These are phyloP conservation scores for Bacterosira constricta DNA, from an alignment of 108 stramenopile species.

Conservation along the genomic window DNA sequence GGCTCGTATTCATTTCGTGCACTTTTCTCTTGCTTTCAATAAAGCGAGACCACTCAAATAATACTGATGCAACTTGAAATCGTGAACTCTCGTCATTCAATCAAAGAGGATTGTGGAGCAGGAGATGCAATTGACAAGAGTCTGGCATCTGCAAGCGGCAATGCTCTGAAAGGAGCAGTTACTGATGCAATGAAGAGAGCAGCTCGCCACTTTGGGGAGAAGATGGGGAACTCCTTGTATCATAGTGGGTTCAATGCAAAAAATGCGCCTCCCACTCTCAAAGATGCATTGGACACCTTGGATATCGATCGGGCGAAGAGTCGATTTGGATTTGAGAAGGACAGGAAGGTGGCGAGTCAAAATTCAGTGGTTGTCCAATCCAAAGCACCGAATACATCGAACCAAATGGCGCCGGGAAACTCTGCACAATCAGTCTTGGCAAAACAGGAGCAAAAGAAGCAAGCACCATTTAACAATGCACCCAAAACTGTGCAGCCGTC, in stretches of 20 bases:
- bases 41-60: too few relatives aligned
- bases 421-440: neutral
- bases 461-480: neutral
- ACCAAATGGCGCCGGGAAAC: neutral
- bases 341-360: conserved; percentile 14
- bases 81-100: neutral
- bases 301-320: conserved; percentile 73
- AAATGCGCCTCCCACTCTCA: conserved; percentile 69
- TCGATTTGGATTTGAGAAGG: conserved; percentile 63
- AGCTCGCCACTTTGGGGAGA: conserved; percentile 83
- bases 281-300: conserved; percentile 68
- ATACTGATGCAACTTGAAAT: neutral
- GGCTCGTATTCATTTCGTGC: neutral
- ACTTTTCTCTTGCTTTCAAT: neutral
- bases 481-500: neutral
- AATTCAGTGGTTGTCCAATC: neutral
- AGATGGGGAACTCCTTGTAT: conserved; percentile 80
- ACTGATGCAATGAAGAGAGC: conserved; percentile 89
- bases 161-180: conserved; percentile 81
- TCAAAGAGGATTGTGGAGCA: conserved; percentile 78
- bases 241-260: conserved; percentile 60
- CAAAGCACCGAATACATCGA: neutral
- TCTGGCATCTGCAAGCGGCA: conserved; percentile 65
- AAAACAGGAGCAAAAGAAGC: neutral
- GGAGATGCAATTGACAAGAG: conserved; percentile 76